Percentiles rank a stretch among this genome's conserved stretches.
These are phyloP conservation scores for Kodamaea sagamina DNA, from an alignment of 805 yeast genomes.

Conservation along the genomic window DNA sequence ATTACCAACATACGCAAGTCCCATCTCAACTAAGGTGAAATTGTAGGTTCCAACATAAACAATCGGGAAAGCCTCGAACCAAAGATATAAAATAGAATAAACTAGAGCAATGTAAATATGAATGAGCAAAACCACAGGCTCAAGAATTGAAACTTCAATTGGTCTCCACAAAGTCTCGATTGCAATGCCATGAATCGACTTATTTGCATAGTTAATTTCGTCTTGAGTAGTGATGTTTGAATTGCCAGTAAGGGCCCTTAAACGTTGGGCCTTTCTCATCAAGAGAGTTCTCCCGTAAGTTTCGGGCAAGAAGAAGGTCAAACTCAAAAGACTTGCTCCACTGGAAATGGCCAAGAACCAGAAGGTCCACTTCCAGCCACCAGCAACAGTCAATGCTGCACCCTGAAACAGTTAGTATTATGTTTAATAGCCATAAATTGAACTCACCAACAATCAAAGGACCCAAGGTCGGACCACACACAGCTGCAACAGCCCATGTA, in stretches of 20 bases:
- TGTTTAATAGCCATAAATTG: too few relatives aligned
- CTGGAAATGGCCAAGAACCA: conserved; percentile 50
- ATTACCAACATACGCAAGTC: conserved; percentile 49
- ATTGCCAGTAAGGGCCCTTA: conserved; percentile 53
- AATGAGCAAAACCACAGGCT: conserved; percentile 59
- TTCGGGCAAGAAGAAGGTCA: conserved; percentile 48
- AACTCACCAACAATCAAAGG: conserved; percentile 51
- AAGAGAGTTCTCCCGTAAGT: conserved; percentile 48
- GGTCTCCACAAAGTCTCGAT: conserved; percentile 49
- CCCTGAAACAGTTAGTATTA: conserved; percentile 35
- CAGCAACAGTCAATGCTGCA: conserved; percentile 42
- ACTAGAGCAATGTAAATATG: conserved; percentile 52
- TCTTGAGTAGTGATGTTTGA: conserved; percentile 43
- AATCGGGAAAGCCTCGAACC: conserved; percentile 64
- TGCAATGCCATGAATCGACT: conserved; percentile 22
- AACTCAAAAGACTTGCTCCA: conserved; percentile 37
- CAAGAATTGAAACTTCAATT: conserved; percentile 47
- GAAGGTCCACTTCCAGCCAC: conserved; percentile 56
- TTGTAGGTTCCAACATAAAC: conserved; percentile 46
- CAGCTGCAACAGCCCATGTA: conserved; percentile 55
- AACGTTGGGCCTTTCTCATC: conserved; percentile 48
- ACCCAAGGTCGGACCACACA: conserved; percentile 56
- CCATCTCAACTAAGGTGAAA: conserved; percentile 50
- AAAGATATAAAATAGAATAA: conserved; percentile 55
- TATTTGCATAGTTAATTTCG: conserved; percentile 32